Base-by-base conservation (phyloP, 371 early-diverging fungal genomes). In the Zopfochytrium polystomum region DNA sequence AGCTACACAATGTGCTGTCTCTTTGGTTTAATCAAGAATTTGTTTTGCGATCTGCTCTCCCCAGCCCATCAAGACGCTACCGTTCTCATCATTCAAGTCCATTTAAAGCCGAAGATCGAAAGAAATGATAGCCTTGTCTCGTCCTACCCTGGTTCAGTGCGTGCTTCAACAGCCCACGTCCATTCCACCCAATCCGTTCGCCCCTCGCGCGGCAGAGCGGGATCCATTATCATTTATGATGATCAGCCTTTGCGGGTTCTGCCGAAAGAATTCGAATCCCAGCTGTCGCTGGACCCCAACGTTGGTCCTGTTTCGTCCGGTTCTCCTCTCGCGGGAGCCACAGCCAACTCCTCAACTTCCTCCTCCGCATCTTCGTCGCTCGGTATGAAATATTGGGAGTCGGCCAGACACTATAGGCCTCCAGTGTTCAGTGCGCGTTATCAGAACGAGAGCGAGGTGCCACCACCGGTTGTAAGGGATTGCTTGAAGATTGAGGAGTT, bases 151-250 rank as follows among this genome's bases (percentile, higher is more conserved):
- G 50, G 50, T 34, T 4, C 53, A 22, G 11, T 31, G 1, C 1
- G 20, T 0, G 1, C 52, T 25, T 22, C 51, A 23, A 6, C 35
- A 23, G 11, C 45, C 18, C 26, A 42, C 2, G 46, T 55, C 23
- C 30, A 6, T 34, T 1, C 44, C 42, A 66, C 71, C 6, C 63
- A 25, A 6, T 20, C 55, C 33, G 30, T 42, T 22, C 53, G 51
- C 9, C 64, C 66, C 23, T 62, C 67, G 18, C 80, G 77, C 13
- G 72, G 77, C 46, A 78, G 85, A 15, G 72, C 70, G 26, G 81
- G 83, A 2, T 85, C 86, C 18, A 72, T 87, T 31, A 85, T 87
- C 20, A 76, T 84, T 5, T 85, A 82, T 46, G 84, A 85, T 53
- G 86, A 85, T 44, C 81, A 61, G 71, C 83, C 55, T 27, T 58